Base-by-base conservation (phyloP, 371 early-diverging fungal species). In the Conidiobolus incongruus region DNA sequence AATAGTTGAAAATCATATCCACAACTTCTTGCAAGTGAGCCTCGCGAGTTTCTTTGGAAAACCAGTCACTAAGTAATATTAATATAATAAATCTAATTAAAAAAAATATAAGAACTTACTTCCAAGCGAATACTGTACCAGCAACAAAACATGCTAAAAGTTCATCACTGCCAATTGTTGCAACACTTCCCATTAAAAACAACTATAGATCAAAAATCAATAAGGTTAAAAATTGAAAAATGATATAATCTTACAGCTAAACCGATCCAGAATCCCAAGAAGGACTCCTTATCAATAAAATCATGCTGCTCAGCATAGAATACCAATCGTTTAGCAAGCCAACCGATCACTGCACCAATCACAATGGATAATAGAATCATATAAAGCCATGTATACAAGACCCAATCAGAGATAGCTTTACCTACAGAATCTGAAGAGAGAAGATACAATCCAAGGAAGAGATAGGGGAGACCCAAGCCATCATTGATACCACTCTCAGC, bases 71-170 rank as follows among this genome's bases (percentile, higher is more conserved):
- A 50, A 32, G 21, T 12, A 55, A 1, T 38, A 39, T 21, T n/a
- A 40, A 45, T n/a, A 41, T 23, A n/a, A 13, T 29, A 16, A 13
- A 24, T 1, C n/a, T n/a, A n/a, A 17, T 39, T 24, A 12, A 16
- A 22, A 29, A 49, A 38, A 26, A 42, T 44, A n/a, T 43, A 12
- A 15, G 2, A 12, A 52, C 61, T 40, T 54, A 58, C 61, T 84
- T 78, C 83, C 83, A 87, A 2, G 82, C 72, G 40, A 90, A 78
- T 10, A 74, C 65, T 47, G 79, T 78, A 4, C 98, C 96, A 5
- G 85, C 81, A 38, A 87, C 62, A 60, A 94, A 92, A 44, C 77
- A 75, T 23, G 89, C 81, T 12, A 97, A 54, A n/a, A 97, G 60
- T 42, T 86, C 87, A 51, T 87, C 88, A 37, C 81, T 74, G 4